A percentile compares a stretch with the other conserved stretches of the same genome.
Conservation (phyloP, 2,329 filamentous ascomycete genomes). For the Verticillium zaregamsianum region DNA sequence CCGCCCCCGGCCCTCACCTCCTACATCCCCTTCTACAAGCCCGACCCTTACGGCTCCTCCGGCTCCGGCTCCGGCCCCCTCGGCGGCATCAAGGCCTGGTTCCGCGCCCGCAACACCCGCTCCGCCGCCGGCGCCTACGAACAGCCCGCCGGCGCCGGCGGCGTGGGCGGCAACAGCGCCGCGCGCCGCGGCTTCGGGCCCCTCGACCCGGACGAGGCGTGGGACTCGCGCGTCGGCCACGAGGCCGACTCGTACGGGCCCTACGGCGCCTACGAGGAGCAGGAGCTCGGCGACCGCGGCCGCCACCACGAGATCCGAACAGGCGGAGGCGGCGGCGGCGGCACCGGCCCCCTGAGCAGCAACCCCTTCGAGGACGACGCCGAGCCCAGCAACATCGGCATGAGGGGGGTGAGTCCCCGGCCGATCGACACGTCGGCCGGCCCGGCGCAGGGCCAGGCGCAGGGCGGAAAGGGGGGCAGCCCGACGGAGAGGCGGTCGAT, state of each 20-base stretch:
- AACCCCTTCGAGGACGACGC: slow-evolving; percentile 73
- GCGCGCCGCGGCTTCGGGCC: slow-evolving; percentile 58
- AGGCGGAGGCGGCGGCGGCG: slow-evolving; percentile 24
- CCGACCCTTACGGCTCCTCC: slow-evolving; percentile 23
- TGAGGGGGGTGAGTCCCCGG: slow-evolving; percentile 71
- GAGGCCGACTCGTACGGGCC: slow-evolving; percentile 63
- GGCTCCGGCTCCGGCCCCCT: neutral
- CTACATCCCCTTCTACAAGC: slow-evolving; percentile 66
- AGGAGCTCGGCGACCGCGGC: slow-evolving; percentile 50
- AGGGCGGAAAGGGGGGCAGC: slow-evolving; percentile 37
- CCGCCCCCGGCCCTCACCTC: slow-evolving; percentile 64
- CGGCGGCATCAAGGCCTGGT: slow-evolving; percentile 67
- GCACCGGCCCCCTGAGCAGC: slow-evolving; percentile 34
- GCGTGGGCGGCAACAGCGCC: slow-evolving; percentile 25
- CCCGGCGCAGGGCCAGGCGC: slow-evolving; percentile 25
- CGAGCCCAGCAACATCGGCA: slow-evolving; percentile 54
- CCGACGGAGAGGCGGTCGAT: slow-evolving; percentile 66
- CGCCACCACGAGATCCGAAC: slow-evolving; percentile 10
- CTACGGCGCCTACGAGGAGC: slow-evolving; percentile 69
- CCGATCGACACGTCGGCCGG: slow-evolving; percentile 57
- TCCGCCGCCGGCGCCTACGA: slow-evolving; percentile 71
- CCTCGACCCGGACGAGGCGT: slow-evolving; percentile 79
- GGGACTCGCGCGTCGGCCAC: slow-evolving; percentile 74
- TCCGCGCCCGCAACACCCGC: slow-evolving; percentile 58
- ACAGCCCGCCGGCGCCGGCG: slow-evolving; percentile 31